These are phyloP conservation scores for Ceratocystis huliohia DNA, from an alignment of 2,329 filamentous ascomycete species.

Conservation along the genomic window DNA sequence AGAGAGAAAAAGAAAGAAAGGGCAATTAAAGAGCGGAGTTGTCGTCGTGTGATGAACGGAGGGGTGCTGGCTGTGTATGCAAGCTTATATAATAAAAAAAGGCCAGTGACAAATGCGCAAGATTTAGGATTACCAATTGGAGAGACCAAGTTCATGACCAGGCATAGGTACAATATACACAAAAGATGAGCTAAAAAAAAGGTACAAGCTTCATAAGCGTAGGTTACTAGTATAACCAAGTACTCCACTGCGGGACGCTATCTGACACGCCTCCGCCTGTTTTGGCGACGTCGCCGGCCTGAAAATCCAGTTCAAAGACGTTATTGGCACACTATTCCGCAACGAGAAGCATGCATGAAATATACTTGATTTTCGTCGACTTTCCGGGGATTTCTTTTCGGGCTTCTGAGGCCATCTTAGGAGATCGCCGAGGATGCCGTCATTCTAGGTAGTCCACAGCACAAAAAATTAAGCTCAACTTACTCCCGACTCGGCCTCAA, in stretches of 20 bases:
- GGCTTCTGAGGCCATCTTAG: too few relatives aligned
- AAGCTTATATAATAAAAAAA: constrained; percentile 9
- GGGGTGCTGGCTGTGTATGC: neutral
- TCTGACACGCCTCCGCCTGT: neutral
- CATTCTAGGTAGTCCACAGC: too few relatives aligned
- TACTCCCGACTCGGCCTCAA: too few relatives aligned
- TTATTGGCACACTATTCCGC: neutral
- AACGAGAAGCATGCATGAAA: too few relatives aligned
- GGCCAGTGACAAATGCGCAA: neutral
- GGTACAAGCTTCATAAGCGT: neutral
- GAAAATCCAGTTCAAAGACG: neutral
- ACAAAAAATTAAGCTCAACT: too few relatives aligned
- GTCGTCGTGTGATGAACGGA: neutral
- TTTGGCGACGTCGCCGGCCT: neutral
- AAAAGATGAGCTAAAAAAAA: too few relatives aligned
- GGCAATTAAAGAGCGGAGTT: neutral
- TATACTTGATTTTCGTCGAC: neutral
- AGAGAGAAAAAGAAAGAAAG: neutral
- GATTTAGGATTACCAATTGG: neutral
- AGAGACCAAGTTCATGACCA: neutral
- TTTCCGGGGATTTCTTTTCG: neutral
- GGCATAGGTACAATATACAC: neutral
- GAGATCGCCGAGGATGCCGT: too few relatives aligned
- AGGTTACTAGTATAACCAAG: neutral
- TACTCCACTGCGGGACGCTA: neutral